Base-by-base conservation (phyloP, 768 basidiomycete genomes). In the Atractiella rhizophila region DNA sequence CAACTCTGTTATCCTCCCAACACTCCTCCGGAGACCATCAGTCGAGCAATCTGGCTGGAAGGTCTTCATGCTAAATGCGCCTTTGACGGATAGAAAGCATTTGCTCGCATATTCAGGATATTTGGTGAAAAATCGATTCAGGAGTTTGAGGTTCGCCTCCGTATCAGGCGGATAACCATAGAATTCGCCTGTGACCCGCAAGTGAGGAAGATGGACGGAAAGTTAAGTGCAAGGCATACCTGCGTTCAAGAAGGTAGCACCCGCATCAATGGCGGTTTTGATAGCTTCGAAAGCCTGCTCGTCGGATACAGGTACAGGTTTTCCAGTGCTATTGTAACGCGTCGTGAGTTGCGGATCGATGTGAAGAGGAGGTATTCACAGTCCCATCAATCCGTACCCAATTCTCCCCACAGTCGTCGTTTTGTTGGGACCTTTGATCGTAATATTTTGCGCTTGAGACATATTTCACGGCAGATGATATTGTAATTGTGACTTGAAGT, bases 241-340 rank as follows among this genome's bases (percentile, higher is more conserved):
- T 50, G 62, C 64, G 49, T 70, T 70, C 47, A 72, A 45, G 36
- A 69, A 47, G 51, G 40, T 55, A 11, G 39, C 34, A 7, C 53
- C 53, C 23, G 18, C 37, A 26, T 48, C 42, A 32, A 56, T 28
- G 21, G 47, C 39, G 10, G 64, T 64, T 52, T 68, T 69, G 59
- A 76, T 73, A 2, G 69, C 60, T 18, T 65, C 68, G 45, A 76
- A 74, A 9, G 66, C 67, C 26, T 68, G 63, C 39, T 70, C 70
- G 42, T 76, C 72, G 2, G 68, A 58, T n/a, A n/a, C n/a, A n/a
- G n/a, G n/a, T n/a, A n/a, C n/a, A n/a, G n/a, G n/a, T n/a, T n/a
- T n/a, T n/a, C n/a, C n/a, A n/a, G n/a, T n/a, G n/a, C n/a, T n/a
- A n/a, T n/a, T n/a, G n/a, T n/a, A n/a, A n/a, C n/a, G n/a, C n/a